Evolutionary conservation across 495 filamentous ascomycete genomes (phyloP).

Genomic region (Delitschia confertaspora): DNA sequence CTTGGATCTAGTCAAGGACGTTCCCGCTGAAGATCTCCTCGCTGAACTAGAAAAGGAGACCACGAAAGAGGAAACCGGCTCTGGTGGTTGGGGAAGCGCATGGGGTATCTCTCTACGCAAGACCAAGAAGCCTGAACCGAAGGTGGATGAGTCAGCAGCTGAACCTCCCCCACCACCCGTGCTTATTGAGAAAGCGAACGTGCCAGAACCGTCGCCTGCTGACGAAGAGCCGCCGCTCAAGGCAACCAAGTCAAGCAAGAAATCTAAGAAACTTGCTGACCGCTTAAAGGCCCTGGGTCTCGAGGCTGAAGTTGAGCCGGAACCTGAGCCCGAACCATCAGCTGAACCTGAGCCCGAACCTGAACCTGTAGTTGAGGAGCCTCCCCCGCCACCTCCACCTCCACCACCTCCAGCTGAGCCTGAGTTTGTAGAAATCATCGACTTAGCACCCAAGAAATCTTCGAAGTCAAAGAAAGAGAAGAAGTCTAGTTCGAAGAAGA

Average conservation of each 20-base stretch:
- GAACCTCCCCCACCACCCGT: conserved; percentile 10
- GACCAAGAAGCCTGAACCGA: conserved; percentile 18
- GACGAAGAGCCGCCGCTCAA: conserved; percentile 31
- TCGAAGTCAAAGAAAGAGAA: conserved; percentile 24
- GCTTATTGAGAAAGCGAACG: conserved; percentile 10
- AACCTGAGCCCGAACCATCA: conserved; percentile 12
- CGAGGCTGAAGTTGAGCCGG: conserved; percentile 4
- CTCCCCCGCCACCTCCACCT: conserved; percentile 17
- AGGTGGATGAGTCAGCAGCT: conserved; percentile 9
- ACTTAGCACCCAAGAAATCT: conserved; percentile 24
- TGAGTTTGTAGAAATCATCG: conserved; percentile 26
- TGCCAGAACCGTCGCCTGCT: conserved; percentile 16
- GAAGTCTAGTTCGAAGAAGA: conserved; percentile 11
- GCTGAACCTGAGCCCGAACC: conserved; percentile 28
- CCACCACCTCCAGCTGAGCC: conserved; percentile 24
- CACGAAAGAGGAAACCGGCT: conserved; percentile 3
- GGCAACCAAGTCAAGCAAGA: conserved; percentile 35
- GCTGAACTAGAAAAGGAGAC: conserved; percentile 19
- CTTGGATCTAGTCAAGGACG: conserved; percentile 17
- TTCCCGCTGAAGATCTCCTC: conserved; percentile 17
- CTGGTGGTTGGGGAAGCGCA: conserved; percentile 21
- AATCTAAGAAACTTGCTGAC: conserved; percentile 39
- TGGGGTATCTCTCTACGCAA: conserved; percentile 26
- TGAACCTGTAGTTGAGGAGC: conserved; percentile 37
- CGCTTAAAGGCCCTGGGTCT: conserved; percentile 42